These are phyloP conservation scores for Leishmania tarentolae DNA, from an alignment of 208 protist species.

Conservation along the genomic window DNA sequence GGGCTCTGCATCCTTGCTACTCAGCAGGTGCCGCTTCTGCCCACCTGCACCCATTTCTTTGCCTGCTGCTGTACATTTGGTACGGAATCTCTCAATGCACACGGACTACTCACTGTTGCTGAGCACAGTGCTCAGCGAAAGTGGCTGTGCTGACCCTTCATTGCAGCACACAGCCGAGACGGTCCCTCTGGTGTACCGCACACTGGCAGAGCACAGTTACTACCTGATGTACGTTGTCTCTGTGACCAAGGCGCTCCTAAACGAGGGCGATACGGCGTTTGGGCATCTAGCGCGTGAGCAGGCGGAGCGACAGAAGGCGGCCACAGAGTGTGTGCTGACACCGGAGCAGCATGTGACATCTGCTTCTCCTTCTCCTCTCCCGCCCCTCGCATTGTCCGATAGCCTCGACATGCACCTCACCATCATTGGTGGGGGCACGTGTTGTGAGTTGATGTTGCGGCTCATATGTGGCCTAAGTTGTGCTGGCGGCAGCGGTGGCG, in stretches of 20 bases:
- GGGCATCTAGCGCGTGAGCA: constrained; percentile 43
- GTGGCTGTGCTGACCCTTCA: constrained; percentile 57
- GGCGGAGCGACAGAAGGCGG: constrained; percentile 25
- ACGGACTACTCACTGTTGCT: constrained; percentile 52
- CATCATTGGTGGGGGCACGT: constrained; percentile 67
- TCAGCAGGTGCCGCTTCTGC: not conserved
- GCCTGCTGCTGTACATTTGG: constrained; percentile 16
- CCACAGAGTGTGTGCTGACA: not conserved
- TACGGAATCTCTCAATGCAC: constrained; percentile 34
- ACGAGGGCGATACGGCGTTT: constrained; percentile 55
- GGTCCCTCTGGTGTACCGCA: constrained; percentile 55
- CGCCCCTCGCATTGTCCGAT: constrained; percentile 31
- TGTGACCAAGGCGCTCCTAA: constrained; percentile 49
- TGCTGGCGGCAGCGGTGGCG: constrained; percentile 1
- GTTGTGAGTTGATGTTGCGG: constrained; percentile 36
- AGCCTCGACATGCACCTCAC: constrained; percentile 56
- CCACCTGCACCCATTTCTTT: not conserved
- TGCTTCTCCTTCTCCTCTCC: constrained; percentile 13
- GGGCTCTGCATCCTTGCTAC: not conserved
- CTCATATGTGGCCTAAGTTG: constrained; percentile 3
- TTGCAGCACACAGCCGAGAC: constrained; percentile 44
- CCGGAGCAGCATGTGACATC: not conserved
- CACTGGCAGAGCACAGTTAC: constrained; percentile 64
- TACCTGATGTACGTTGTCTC: constrained; percentile 61
- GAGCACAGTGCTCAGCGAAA: constrained; percentile 47